These are phyloP conservation scores for Santalum album DNA, from an alignment of 164 flowering plant species.

Conservation along the genomic window DNA sequence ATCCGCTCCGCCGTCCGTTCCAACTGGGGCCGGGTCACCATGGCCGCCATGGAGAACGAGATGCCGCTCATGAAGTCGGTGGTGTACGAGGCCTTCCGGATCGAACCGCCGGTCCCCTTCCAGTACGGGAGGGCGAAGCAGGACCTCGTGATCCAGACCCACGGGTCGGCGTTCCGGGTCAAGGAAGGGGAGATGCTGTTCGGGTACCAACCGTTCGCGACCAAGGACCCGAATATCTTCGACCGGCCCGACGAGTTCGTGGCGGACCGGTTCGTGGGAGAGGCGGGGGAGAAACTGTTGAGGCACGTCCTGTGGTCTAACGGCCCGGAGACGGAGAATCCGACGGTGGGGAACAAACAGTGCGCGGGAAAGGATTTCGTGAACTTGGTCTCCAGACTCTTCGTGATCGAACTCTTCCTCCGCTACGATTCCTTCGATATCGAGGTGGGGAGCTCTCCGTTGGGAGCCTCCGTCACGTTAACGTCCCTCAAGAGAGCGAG, in stretches of 20 bases:
- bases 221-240: constrained; percentile 58
- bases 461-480: constrained; percentile 41
- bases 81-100: constrained; percentile 63
- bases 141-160: constrained; percentile 55
- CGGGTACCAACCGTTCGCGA: constrained; percentile 83
- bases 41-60: constrained; percentile 44
- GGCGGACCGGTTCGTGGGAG: constrained; percentile 61
- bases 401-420: constrained; percentile 57
- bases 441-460: constrained; percentile 35
- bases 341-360: constrained; percentile 59
- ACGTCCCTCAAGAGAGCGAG: constrained; percentile 61
- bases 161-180: constrained; percentile 39
- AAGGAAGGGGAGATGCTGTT: constrained; percentile 54
- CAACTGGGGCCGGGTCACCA: constrained; percentile 49
- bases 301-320: constrained; percentile 76
- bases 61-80: constrained; percentile 75
- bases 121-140: constrained; percentile 65
- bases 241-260: constrained; percentile 61
- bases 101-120: constrained; percentile 68
- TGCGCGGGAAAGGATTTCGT: constrained; percentile 84
- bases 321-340: constrained; percentile 56
- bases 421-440: constrained; percentile 73
- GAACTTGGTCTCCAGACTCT: constrained; percentile 43
- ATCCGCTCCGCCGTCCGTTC: constrained; percentile 42
- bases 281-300: constrained; percentile 53